phyloP scores from a whole-genome alignment of 1,284 basidiomycete genomes.

The Rhizoctonia solani region DNA sequence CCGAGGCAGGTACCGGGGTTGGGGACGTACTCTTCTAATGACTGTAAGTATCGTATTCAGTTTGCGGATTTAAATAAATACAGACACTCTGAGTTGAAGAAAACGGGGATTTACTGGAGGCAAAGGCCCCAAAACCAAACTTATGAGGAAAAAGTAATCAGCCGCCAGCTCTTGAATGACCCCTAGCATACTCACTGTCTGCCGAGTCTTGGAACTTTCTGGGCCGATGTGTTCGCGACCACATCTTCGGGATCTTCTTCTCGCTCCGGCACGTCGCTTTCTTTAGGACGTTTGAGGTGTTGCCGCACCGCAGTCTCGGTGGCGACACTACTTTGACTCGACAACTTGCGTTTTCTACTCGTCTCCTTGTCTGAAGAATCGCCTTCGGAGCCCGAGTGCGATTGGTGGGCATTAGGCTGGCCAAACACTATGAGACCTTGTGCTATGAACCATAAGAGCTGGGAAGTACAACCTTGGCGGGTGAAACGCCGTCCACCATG shows the following conservation, averaged over 20 bases:
- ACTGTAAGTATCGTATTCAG: too few relatives aligned
- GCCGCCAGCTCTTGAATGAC: neutral
- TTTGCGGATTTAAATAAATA: neutral
- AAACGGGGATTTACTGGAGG: conserved; percentile 23
- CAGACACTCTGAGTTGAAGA: neutral
- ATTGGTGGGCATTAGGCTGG: neutral
- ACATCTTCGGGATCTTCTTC: conserved; percentile 19
- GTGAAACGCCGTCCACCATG: conserved; percentile 13
- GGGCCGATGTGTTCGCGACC: neutral
- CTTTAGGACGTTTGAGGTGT: conserved; percentile 15
- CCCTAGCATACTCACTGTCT: neutral
- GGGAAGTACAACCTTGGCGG: neutral
- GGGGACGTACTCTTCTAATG: too few relatives aligned
- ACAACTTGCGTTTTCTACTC: conserved; percentile 22
- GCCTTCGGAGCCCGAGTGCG: conserved; percentile 21
- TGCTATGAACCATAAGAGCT: neutral
- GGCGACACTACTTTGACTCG: conserved; percentile 14
- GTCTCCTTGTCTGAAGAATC: conserved; percentile 26
- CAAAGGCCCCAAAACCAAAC: conserved; percentile 30
- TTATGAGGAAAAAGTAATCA: neutral
- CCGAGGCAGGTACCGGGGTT: too few relatives aligned
- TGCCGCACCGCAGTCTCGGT: conserved; percentile 8
- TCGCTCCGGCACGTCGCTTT: conserved; percentile 20
- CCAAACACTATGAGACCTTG: neutral
- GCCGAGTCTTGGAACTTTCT: too few relatives aligned